phyloP scores from a whole-genome alignment of 805 yeast species.

The Suhomyces faveliae region DNA sequence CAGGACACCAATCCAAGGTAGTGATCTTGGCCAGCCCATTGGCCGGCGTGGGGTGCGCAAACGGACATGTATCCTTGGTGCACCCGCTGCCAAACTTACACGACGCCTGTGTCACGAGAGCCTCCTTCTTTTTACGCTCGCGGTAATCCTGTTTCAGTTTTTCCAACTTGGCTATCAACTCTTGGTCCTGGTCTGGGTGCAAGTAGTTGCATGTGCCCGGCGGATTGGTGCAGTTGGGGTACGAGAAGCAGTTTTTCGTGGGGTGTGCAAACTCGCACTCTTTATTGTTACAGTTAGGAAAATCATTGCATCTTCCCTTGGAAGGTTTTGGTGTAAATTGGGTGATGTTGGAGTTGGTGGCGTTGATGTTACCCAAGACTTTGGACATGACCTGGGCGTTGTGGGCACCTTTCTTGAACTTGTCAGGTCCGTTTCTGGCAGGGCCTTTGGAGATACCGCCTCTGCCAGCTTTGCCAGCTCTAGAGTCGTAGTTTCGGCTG shows the following conservation, averaged over 20 bases:
- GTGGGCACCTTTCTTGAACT: conserved; percentile 6
- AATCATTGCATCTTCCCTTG: conserved; percentile 64
- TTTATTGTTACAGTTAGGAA: conserved; percentile 68
- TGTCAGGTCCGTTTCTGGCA: conserved; percentile 13
- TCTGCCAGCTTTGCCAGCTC: conserved; percentile 7
- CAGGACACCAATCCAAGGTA: conserved; percentile 72
- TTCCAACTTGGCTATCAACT: conserved; percentile 64
- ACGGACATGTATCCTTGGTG: conserved; percentile 76
- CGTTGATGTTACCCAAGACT: conserved; percentile 36
- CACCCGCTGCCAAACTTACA: conserved; percentile 80
- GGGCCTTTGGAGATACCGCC: conserved; percentile 25
- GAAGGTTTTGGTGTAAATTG: conserved; percentile 46
- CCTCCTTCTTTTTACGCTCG: conserved; percentile 38
- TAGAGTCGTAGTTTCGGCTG: conserved; percentile 4
- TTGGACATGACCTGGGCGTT: conserved; percentile 43
- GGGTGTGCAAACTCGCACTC: conserved; percentile 82
- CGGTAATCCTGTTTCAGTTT: conserved; percentile 52
- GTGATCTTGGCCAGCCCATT: conserved; percentile 70
- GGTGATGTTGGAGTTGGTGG: conserved; percentile 23
- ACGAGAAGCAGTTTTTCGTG: conserved; percentile 67
- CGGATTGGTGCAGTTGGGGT: conserved; percentile 74
- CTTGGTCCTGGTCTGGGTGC: conserved; percentile 85
- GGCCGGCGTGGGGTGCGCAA: conserved; percentile 90
- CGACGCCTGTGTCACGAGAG: conserved; percentile 40
- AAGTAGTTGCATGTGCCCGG: conserved; percentile 80